Conservation (phyloP, 306 rosid genomes). For the Ammopiptanthus mongolicus region DNA sequence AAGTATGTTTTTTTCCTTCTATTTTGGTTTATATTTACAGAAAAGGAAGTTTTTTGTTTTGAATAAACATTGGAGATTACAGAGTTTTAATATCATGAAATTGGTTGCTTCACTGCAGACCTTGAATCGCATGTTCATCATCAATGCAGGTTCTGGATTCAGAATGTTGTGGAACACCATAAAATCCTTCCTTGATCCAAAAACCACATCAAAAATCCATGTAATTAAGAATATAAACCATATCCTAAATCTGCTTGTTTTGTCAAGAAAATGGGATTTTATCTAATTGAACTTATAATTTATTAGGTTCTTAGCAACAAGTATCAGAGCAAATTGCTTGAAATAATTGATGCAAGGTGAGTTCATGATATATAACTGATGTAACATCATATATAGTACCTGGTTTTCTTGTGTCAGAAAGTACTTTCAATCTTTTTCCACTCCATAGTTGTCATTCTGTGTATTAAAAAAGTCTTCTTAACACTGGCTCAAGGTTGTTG, state of each 20-base stretch:
- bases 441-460: not conserved
- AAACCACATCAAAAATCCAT: slow-evolving; percentile 81
- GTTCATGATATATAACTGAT: not conserved
- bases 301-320: slow-evolving; percentile 85
- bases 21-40: not conserved
- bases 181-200: slow-evolving; percentile 90
- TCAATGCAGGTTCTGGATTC: slow-evolving; percentile 97
- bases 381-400: not conserved
- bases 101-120: slow-evolving; percentile 53
- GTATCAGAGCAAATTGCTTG: slow-evolving; percentile 90
- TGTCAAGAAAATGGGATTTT: slow-evolving; percentile 1
- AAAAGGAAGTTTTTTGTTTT: not conserved
- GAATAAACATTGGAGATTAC: not conserved
- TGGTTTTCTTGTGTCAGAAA: not conserved
- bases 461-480: not conserved
- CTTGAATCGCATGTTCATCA: slow-evolving; percentile 92
- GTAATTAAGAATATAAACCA: slow-evolving; percentile 40
- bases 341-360: slow-evolving; percentile 84
- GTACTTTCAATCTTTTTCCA: not conserved
- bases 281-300: slow-evolving; percentile 15
- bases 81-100: slow-evolving; percentile 22
- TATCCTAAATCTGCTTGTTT: not conserved
- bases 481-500: not conserved
- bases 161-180: slow-evolving; percentile 92
- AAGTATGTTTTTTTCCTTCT: slow-evolving; percentile 39